A percentile compares a stretch with the other conserved stretches of the same genome.
Conservation (phyloP, 1,284 basidiomycete genomes). For the Ustilago tritici region DNA sequence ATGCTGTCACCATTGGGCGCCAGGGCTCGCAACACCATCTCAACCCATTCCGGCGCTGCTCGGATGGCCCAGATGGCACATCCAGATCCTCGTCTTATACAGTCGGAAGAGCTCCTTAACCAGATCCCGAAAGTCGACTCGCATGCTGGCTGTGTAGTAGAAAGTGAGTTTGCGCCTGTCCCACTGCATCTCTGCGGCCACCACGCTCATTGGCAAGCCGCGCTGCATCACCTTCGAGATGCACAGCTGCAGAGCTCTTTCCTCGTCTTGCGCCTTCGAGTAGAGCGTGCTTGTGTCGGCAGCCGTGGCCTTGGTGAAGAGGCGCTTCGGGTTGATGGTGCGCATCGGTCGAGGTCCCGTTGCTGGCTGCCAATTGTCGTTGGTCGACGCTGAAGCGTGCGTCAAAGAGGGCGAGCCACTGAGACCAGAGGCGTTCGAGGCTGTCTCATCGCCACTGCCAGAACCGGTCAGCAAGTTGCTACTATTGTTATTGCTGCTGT, state of each 20-base stretch:
- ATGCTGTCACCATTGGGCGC: neutral
- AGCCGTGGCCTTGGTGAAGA: constrained; percentile 88
- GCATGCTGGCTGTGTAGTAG: constrained; percentile 94
- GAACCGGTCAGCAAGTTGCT: constrained; percentile 1
- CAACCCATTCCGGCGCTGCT: constrained; percentile 47
- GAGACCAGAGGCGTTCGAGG: constrained; percentile 22
- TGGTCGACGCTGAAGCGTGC: neutral
- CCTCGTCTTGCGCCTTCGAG: constrained; percentile 80
- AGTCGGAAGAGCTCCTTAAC: constrained; percentile 88
- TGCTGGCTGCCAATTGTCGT: neutral
- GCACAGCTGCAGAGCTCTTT: constrained; percentile 90
- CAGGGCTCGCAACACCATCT: neutral
- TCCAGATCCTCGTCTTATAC: constrained; percentile 67
- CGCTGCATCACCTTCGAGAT: constrained; percentile 81
- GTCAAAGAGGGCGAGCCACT: constrained; percentile 31
- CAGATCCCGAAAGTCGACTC: constrained; percentile 96
- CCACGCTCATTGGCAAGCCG: constrained; percentile 93
- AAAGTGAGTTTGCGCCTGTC: constrained; percentile 92
- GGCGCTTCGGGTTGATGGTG: constrained; percentile 83
- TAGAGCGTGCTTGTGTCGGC: constrained; percentile 75
- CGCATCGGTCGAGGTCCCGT: constrained; percentile 47
- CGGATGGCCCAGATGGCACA: constrained; percentile 58
- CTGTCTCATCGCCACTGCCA: constrained; percentile 23
- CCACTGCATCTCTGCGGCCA: constrained; percentile 96
- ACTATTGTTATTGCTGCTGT: neutral